Conservation (phyloP, 192 early-diverging fungal species). For the Coemansia sp. region DNA sequence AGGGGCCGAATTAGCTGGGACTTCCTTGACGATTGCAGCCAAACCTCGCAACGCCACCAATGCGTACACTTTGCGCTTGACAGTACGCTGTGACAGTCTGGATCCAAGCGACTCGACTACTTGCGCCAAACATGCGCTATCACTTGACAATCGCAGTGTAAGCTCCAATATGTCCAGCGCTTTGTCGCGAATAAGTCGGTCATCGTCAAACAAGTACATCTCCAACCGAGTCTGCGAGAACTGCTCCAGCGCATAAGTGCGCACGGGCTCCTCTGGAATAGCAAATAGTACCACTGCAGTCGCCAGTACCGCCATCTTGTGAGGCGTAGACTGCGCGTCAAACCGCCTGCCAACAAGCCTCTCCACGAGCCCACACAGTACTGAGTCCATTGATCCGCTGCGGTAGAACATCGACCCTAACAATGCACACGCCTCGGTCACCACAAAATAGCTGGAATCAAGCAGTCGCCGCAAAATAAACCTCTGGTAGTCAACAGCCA, state of each 20-base stretch:
- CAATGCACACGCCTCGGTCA: slow-evolving; percentile 30
- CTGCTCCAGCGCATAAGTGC: neutral
- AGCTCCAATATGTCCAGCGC: slow-evolving; percentile 47
- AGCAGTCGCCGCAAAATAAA: slow-evolving; percentile 31
- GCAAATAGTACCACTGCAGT: slow-evolving; percentile 1
- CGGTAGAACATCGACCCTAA: slow-evolving; percentile 21
- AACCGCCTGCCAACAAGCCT: slow-evolving; percentile 15
- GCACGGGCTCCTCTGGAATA: neutral
- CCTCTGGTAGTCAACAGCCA: slow-evolving; percentile 18
- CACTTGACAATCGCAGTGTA: neutral
- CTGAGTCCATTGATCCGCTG: slow-evolving; percentile 6
- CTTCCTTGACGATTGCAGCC: slow-evolving; percentile 30
- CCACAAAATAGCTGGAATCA: slow-evolving; percentile 47
- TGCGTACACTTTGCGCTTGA: neutral
- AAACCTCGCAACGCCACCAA: slow-evolving; percentile 25
- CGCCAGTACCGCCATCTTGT: slow-evolving; percentile 24
- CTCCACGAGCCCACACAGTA: slow-evolving; percentile 11
- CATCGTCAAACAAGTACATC: slow-evolving; percentile 33
- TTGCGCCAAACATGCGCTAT: neutral
- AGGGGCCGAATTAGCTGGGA: neutral
- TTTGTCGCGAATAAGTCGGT: slow-evolving; percentile 41
- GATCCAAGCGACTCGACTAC: neutral
- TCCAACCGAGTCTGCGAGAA: slow-evolving; percentile 6
- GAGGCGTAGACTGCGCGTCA: slow-evolving; percentile 10
- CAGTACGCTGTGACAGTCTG: neutral